A percentile compares a stretch with the other conserved stretches of the same genome.
These are phyloP conservation scores for Evansstolkia leycettana DNA, from an alignment of 495 filamentous ascomycete species.

Conservation along the genomic window DNA sequence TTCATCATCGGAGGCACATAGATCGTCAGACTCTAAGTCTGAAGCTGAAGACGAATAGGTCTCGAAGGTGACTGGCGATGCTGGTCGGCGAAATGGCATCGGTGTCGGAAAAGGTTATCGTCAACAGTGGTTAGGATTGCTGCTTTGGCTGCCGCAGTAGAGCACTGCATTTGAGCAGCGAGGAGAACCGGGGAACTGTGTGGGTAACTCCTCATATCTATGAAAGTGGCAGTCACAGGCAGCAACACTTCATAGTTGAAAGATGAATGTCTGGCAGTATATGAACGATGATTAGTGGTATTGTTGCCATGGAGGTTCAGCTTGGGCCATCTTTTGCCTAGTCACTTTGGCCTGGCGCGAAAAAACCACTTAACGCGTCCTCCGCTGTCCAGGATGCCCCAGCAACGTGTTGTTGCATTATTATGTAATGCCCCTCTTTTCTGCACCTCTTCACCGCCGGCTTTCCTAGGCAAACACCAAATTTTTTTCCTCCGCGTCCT, in stretches of 20 bases:
- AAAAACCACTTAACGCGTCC: constrained; percentile 28
- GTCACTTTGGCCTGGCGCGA: too few relatives aligned
- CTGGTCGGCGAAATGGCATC: constrained; percentile 27
- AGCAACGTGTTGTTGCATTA: constrained; percentile 12
- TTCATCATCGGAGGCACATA: constrained; percentile 47
- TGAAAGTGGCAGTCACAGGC: not conserved
- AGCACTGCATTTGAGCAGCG: constrained; percentile 10
- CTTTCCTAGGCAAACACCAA: not conserved
- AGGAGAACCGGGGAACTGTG: constrained; percentile 1
- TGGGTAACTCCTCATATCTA: constrained; percentile 17
- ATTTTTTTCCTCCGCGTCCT: too few relatives aligned
- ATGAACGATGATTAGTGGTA: too few relatives aligned
- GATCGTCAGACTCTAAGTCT: constrained; percentile 26
- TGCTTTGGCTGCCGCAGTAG: constrained; percentile 11
- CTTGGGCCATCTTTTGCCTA: too few relatives aligned
- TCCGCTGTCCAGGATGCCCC: constrained; percentile 7
- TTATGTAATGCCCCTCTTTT: not conserved
- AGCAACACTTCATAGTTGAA: not conserved
- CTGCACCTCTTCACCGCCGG: not conserved
- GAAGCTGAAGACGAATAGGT: constrained; percentile 32
- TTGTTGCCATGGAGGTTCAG: too few relatives aligned
- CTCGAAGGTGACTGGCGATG: constrained; percentile 29
- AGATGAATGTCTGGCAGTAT: too few relatives aligned
- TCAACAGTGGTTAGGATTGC: constrained; percentile 2
- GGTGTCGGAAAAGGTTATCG: constrained; percentile 11